These are phyloP conservation scores for Mixia osmundae DNA, from an alignment of 1,284 basidiomycete species.

Conservation along the genomic window DNA sequence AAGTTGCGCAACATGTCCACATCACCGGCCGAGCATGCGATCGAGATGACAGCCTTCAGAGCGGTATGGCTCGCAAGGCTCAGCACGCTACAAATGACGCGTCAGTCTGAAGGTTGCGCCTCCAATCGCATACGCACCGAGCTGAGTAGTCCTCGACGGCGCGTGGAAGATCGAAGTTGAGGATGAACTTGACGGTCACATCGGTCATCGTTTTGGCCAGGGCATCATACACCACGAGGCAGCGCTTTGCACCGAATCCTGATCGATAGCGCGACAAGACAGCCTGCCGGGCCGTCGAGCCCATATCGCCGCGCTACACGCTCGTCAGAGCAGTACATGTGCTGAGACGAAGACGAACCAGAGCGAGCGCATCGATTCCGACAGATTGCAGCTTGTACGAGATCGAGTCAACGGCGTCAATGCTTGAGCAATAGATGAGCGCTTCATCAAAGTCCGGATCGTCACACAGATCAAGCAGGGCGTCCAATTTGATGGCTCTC, in stretches of 20 bases:
- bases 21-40: no score
- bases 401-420: conserved; percentile 21
- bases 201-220: conserved; percentile 12
- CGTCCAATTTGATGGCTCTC: conserved; percentile 97
- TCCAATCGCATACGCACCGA: no score
- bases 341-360: no score
- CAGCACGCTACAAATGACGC: no score
- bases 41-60: no score
- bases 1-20: no score
- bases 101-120: no score
- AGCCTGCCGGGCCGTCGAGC: conserved; percentile 10
- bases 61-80: no score
- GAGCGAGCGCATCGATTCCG: conserved; percentile 21
- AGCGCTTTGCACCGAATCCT: conserved; percentile 10
- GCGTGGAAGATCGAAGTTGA: conserved; percentile 17
- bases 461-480: conserved; percentile 72
- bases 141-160: conserved; percentile 15
- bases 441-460: conserved; percentile 46
- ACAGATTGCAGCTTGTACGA: conserved; percentile 22
- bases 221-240: conserved; percentile 16
- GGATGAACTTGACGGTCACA: conserved; percentile 14
- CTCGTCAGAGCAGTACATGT: no score
- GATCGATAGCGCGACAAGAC: conserved; percentile 15
- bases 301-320: conserved; percentile 16
- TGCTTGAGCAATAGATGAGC: conserved; percentile 24